These are phyloP conservation scores for Rhytidiadelphus loreus DNA, from an alignment of 225 moss, liverwort and hornwort genomes.

Conservation along the genomic window DNA sequence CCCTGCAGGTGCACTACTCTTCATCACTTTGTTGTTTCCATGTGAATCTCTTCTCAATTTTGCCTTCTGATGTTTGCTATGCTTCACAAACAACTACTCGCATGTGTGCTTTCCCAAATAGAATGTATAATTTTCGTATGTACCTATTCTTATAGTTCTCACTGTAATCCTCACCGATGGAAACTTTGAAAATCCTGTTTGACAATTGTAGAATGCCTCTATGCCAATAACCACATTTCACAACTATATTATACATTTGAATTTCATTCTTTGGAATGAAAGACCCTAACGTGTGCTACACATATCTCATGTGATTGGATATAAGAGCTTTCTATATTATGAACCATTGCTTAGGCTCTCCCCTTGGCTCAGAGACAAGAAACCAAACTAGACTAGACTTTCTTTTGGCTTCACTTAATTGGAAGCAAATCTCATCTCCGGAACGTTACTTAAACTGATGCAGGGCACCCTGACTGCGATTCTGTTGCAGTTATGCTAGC, in stretches of 20 bases:
- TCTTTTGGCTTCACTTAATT: background rate
- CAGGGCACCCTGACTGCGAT: slow-evolving; percentile 42
- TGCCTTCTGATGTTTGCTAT: background rate
- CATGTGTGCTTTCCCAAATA: background rate
- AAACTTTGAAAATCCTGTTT: background rate
- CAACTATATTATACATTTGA: background rate
- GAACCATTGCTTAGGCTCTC: background rate
- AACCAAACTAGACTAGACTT: background rate
- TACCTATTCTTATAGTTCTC: background rate
- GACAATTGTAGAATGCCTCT: background rate
- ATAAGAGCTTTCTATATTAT: background rate
- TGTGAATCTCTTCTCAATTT: background rate
- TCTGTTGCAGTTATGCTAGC: slow-evolving; percentile 42
- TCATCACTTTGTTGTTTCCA: background rate
- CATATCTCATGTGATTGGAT: background rate
- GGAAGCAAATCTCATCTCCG: slow-evolving; percentile 10
- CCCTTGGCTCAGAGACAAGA: background rate
- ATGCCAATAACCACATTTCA: background rate
- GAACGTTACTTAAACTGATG: slow-evolving; percentile 11
- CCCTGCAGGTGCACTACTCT: slow-evolving; percentile 19
- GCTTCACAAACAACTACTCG: background rate
- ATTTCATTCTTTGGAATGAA: background rate
- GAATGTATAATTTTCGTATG: background rate
- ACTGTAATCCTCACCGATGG: background rate
- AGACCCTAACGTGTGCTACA: background rate